These are phyloP conservation scores for Psidium guajava DNA, from an alignment of 345 rosid genomes.

Conservation along the genomic window DNA sequence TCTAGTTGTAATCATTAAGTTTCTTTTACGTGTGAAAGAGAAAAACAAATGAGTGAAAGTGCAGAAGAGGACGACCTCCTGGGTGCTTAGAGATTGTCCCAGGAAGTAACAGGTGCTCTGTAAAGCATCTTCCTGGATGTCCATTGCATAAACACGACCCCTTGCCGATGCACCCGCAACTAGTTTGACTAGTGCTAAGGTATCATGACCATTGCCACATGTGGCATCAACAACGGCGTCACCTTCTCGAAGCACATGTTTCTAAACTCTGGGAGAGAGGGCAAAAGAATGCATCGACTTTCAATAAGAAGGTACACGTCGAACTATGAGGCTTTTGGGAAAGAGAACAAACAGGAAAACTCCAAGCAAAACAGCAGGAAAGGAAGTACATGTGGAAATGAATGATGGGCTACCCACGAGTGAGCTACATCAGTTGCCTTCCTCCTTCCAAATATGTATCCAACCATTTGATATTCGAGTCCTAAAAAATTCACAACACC, in stretches of 20 bases:
- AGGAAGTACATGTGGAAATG: background rate
- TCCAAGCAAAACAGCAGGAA: background rate
- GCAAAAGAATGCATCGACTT: background rate
- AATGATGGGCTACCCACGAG: slow-evolving; percentile 37
- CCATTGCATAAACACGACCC: slow-evolving; percentile 70
- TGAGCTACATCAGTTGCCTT: slow-evolving; percentile 95
- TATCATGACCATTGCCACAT: slow-evolving; percentile 84
- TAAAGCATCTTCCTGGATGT: slow-evolving; percentile 65
- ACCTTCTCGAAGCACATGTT: slow-evolving; percentile 52
- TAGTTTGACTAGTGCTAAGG: slow-evolving; percentile 63
- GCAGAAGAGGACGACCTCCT: slow-evolving; percentile 36
- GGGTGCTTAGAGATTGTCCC: slow-evolving; percentile 24
- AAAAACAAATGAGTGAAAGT: background rate
- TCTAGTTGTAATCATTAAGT: too few species aligned
- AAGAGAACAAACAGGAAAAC: background rate
- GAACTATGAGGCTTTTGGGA: background rate
- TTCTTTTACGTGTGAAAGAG: background rate
- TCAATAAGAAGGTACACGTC: background rate
- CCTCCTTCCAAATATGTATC: slow-evolving; percentile 69
- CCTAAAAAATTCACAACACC: slow-evolving; percentile 25
- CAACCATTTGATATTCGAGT: slow-evolving; percentile 49
- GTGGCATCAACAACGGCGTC: slow-evolving; percentile 78
- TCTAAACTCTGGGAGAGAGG: slow-evolving; percentile 55
- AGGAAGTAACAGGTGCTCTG: slow-evolving; percentile 41
- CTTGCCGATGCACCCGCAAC: slow-evolving; percentile 46